Percentiles rank a stretch among this genome's conserved stretches.
These are phyloP conservation scores for Pseudocohnilembus persalinus DNA, from an alignment of 169 alveolate species.

Conservation along the genomic window DNA sequence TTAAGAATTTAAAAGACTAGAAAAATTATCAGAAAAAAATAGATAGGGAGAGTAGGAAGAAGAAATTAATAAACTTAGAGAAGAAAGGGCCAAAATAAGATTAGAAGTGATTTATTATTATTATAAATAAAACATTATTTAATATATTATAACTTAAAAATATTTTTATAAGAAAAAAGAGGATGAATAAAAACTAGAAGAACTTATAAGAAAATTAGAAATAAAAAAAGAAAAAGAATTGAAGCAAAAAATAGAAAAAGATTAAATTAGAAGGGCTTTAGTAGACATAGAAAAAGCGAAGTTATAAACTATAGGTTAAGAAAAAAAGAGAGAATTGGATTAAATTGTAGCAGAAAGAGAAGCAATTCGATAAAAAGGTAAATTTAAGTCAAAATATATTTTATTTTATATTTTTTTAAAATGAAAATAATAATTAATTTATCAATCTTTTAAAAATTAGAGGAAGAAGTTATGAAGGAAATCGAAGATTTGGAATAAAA, in stretches of 20 bases:
- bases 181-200: constrained; percentile 36
- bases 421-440: too few relatives aligned
- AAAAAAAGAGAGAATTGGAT: constrained; percentile 45
- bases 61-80: constrained; percentile 35
- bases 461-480: constrained; percentile 35
- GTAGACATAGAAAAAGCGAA: constrained; percentile 49
- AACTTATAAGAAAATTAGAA: constrained; percentile 38
- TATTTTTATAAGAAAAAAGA: constrained; percentile 23
- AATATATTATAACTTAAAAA: too few relatives aligned
- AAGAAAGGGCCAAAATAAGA: constrained; percentile 33
- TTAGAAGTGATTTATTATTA: background rate
- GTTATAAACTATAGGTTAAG: constrained; percentile 34
- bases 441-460: background rate
- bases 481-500: constrained; percentile 30
- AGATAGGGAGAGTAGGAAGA: constrained; percentile 35
- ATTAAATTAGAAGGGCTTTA: constrained; percentile 44
- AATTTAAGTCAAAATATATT: too few relatives aligned
- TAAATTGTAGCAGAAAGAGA: constrained; percentile 42
- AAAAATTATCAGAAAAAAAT: constrained; percentile 19
- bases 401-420: too few relatives aligned
- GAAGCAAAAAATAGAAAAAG: constrained; percentile 39
- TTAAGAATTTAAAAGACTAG: constrained; percentile 27
- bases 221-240: constrained; percentile 44
- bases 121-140: too few relatives aligned
- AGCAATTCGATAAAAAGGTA: constrained; percentile 26